Evolutionary conservation across 2,329 filamentous ascomycete genomes (phyloP).

Genomic region (Epichloe amarillans): DNA sequence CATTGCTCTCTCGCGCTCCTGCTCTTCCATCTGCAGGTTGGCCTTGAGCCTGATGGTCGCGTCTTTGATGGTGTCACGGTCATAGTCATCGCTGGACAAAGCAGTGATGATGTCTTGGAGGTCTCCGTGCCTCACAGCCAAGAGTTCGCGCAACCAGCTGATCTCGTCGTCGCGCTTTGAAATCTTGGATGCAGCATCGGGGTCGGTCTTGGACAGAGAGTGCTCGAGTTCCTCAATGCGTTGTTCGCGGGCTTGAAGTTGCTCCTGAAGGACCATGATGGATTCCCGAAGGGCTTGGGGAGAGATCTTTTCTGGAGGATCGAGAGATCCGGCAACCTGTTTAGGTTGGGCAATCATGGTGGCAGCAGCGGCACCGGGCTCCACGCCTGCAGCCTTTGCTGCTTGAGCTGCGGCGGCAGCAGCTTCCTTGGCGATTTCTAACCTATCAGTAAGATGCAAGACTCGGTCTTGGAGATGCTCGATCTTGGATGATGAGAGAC

Average conservation of each 20-base stretch:
- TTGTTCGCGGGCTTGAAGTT: conserved; percentile 85
- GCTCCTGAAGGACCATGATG: conserved; percentile 91
- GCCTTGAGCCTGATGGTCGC: conserved; percentile 86
- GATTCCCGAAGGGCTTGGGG: conserved; percentile 90
- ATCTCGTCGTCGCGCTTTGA: conserved; percentile 91
- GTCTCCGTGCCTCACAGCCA: conserved; percentile 81
- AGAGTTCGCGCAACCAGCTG: conserved; percentile 82
- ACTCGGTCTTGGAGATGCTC: conserved; percentile 80
- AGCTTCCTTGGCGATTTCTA: conserved; percentile 80
- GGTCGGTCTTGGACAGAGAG: conserved; percentile 53
- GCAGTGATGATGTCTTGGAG: conserved; percentile 81
- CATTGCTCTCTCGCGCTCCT: conserved; percentile 78
- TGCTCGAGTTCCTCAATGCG: conserved; percentile 79
- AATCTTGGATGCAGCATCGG: conserved; percentile 67
- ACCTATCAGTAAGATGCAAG: conserved; percentile 72
- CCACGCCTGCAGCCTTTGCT: conserved; percentile 44
- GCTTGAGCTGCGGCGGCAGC: conserved; percentile 72
- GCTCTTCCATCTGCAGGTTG: conserved; percentile 95
- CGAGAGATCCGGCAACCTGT: conserved; percentile 23
- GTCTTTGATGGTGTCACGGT: conserved; percentile 70
- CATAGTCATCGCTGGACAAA: conserved; percentile 60
- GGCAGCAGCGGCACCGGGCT: conserved; percentile 14
- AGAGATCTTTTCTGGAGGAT: conserved; percentile 73
- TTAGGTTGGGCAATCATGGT: conserved; percentile 11
- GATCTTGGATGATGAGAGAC: conserved; percentile 70